Evolutionary conservation across 495 filamentous ascomycete genomes (phyloP).

Genomic region (Daldinia loculata): DNA sequence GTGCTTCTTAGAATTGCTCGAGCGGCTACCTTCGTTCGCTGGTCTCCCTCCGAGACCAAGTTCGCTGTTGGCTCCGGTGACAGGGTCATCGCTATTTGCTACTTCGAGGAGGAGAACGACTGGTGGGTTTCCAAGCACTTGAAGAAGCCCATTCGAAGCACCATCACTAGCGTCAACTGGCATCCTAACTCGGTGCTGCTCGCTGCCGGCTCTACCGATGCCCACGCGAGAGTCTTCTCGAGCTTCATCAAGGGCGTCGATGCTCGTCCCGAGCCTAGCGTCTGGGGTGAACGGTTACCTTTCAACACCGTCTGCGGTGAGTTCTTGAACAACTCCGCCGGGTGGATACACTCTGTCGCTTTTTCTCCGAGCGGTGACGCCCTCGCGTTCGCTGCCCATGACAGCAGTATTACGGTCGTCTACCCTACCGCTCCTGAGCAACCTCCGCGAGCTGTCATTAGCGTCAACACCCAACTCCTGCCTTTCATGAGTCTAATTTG

Average conservation of each 20-base stretch:
- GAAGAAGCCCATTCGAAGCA: constrained; percentile 97
- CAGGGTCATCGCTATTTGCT: constrained; percentile 95
- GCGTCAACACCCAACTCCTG: constrained; percentile 84
- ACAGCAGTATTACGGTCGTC: constrained; percentile 94
- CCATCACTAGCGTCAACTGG: constrained; percentile 92
- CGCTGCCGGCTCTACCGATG: constrained; percentile 93
- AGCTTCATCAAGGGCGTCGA: constrained; percentile 96
- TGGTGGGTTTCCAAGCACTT: constrained; percentile 99
- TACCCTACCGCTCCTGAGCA: constrained; percentile 94
- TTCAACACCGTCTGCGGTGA: constrained; percentile 99
- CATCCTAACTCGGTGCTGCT: constrained; percentile 96
- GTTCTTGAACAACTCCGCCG: constrained; percentile 91
- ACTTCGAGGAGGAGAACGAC: constrained; percentile 98
- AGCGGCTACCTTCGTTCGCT: constrained; percentile 95
- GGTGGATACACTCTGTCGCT: constrained; percentile 90
- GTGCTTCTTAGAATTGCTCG: constrained; percentile 97
- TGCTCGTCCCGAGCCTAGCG: constrained; percentile 82
- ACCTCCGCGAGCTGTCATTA: constrained; percentile 86
- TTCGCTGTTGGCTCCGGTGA: constrained; percentile 98
- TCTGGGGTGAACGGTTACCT: constrained; percentile 93
- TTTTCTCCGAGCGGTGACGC: constrained; percentile 93
- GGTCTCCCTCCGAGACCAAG: constrained; percentile 96
- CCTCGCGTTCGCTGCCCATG: constrained; percentile 90
- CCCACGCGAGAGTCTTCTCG: constrained; percentile 95
- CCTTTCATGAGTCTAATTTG: constrained; percentile 93